Conservation (phyloP, 2,329 filamentous ascomycete genomes). For the Simplicillium aogashimaense region DNA sequence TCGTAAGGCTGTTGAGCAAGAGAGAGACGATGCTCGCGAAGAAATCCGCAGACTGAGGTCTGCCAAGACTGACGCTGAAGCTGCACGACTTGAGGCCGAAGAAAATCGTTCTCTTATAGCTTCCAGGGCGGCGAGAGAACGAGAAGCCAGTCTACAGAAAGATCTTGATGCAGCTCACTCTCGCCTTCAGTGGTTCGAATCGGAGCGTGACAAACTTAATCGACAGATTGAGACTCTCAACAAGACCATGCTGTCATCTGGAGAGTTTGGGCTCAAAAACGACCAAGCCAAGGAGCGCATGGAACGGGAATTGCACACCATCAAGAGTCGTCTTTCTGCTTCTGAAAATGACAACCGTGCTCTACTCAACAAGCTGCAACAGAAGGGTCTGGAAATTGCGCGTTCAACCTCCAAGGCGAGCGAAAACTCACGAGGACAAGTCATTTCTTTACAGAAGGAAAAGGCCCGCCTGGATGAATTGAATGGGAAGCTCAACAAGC, state of each 20-base stretch:
- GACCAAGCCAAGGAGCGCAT: conserved; percentile 92
- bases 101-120: conserved; percentile 69
- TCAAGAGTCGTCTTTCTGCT: conserved; percentile 79
- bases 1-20: conserved; percentile 67
- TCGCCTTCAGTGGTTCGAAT: conserved; percentile 68
- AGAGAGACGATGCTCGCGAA: conserved; percentile 78
- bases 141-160: conserved; percentile 64
- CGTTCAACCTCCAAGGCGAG: conserved; percentile 77
- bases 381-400: conserved; percentile 94
- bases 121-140: conserved; percentile 68
- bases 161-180: conserved; percentile 74
- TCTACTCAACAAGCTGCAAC: conserved; percentile 92
- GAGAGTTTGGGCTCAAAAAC: conserved; percentile 79
- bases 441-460: conserved; percentile 69
- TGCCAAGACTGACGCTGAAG: conserved; percentile 77
- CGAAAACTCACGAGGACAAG: conserved; percentile 70
- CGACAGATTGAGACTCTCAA: conserved; percentile 77
- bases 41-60: conserved; percentile 77
- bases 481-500: conserved; percentile 68
- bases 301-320: conserved; percentile 80
- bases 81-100: conserved; percentile 75
- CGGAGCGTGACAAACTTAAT: conserved; percentile 66
- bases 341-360: conserved; percentile 95
- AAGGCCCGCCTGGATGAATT: conserved; percentile 78
- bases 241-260: conserved; percentile 78